phyloP scores from a whole-genome alignment of 148 eudicot species.

The Silene conica region DNA sequence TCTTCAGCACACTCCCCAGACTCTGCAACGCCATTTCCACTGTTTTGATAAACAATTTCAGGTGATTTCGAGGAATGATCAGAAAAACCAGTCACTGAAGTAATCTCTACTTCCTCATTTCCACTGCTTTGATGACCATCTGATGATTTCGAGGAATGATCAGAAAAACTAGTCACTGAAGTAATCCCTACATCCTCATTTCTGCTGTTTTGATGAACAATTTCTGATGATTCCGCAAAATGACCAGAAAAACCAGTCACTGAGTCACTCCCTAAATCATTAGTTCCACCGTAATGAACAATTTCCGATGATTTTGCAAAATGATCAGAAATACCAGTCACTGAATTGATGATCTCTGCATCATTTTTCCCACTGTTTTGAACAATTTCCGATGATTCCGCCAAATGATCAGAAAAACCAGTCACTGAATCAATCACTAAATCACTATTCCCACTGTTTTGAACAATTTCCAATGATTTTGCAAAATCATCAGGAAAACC shows the following conservation, averaged over 20 bases:
- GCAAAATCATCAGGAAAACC: neutral
- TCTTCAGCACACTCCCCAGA: neutral
- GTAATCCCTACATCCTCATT: neutral
- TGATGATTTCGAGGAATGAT: neutral
- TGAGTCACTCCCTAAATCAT: too few relatives aligned
- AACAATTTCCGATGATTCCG: neutral
- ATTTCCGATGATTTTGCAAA: neutral
- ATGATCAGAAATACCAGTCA: too few relatives aligned
- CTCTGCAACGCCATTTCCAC: neutral
- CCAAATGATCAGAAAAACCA: neutral
- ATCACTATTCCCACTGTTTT: neutral
- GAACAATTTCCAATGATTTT: neutral
- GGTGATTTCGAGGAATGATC: neutral
- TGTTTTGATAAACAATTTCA: neutral
- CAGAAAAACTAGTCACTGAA: neutral
- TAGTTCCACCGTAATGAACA: too few relatives aligned
- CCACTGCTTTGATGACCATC: neutral
- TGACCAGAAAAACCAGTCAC: neutral
- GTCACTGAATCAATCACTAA: neutral
- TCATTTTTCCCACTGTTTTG: neutral
- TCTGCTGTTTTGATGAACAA: neutral
- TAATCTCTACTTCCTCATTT: conserved; percentile 3
- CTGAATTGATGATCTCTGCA: neutral
- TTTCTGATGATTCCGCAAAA: too few relatives aligned
- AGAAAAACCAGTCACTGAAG: neutral